phyloP scores from a whole-genome alignment of 345 rosid species.

The Corchorus capsularis region DNA sequence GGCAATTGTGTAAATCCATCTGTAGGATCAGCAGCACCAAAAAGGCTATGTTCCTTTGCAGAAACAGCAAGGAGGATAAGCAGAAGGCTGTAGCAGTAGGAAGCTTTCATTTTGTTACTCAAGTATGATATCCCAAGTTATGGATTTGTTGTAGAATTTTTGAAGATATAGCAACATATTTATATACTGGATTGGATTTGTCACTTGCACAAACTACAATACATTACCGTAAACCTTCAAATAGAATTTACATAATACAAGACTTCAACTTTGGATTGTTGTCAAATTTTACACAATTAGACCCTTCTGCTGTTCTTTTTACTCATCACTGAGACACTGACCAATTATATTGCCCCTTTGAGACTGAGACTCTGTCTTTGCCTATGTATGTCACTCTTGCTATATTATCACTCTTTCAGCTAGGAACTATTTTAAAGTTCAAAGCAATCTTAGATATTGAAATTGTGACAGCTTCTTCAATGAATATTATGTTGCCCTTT shows the following conservation, averaged over 20 bases:
- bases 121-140: background rate
- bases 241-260: background rate
- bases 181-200: background rate
- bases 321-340: background rate
- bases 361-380: background rate
- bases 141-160: background rate
- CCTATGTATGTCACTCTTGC: background rate
- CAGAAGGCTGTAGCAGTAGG: background rate
- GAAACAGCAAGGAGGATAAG: background rate
- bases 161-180: background rate
- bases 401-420: background rate
- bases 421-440: background rate
- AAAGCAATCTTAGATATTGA: background rate
- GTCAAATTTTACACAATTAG: no score
- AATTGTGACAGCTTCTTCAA: background rate
- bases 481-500: background rate
- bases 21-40: conserved; percentile 30
- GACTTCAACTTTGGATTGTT: no score
- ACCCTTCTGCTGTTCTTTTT: background rate
- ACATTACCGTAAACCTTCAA: background rate
- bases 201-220: no score
- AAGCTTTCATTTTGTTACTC: background rate
- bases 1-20: conserved; percentile 29
- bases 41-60: background rate
- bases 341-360: background rate